Base-by-base conservation (phyloP, 2,329 filamentous ascomycete species). In the Xylariaceae sp. region DNA sequence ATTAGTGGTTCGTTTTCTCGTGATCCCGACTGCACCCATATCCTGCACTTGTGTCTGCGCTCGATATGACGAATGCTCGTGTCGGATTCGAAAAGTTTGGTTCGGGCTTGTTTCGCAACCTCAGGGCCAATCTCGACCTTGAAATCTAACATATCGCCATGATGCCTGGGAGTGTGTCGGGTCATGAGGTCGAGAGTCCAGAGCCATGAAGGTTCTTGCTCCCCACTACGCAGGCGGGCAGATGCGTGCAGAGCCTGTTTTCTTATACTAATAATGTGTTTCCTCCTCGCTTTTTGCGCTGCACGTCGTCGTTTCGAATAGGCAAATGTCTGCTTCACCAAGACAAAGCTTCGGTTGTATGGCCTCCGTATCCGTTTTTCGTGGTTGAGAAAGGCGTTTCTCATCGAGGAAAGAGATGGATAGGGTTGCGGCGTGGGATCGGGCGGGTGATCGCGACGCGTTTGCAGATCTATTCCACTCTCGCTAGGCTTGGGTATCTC, bases 111-210 rank as follows among this genome's bases (percentile, higher is more conserved):
- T 14, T 47, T 51, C 6, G 57, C 55, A 11, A 52, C 47, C n/a
- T 37, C 48, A 36, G 37, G 58, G 16, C 57, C 57, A 22, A 64
- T 53, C n/a, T 53, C 45, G 7, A 63, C 49, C 29, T 55, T 58
- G 43, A 64, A 59, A 44, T 61, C 44, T 22, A 60, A 40, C 23
- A 50, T 43, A 25, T 56, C 47, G 12, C 51, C 56, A 11, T 55
- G 52, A n/a, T n/a, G n/a, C 5, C 50, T 47, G 7, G 49, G 56
- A 11, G 59, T 63, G 35, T 62, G 43, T 27, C 52, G 53, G 5
- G 56, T 35, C 53, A 64, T 55, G 16, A 59, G 54, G 21, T 50
- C 34, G 29, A 62, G 29, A 3, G 56, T 56, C 36, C 38, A 47
- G 5, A 40, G 48, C 59, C 55, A 61, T 40, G 50, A 25, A 12